phyloP scores from a whole-genome alignment of 2,329 filamentous ascomycete genomes.

The Trichoderma guizhouense region DNA sequence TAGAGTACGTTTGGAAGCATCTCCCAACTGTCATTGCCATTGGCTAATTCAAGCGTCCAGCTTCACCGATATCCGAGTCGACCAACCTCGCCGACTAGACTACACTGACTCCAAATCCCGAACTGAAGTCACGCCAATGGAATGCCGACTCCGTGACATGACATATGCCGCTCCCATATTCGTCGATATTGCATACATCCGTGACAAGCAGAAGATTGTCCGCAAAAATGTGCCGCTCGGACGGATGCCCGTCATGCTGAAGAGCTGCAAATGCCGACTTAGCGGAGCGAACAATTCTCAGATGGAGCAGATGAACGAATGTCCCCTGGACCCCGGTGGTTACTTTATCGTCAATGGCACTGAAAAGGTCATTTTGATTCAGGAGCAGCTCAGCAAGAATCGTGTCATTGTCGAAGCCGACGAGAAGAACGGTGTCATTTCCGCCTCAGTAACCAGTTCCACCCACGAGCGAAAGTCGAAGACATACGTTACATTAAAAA shows the following conservation, averaged over 20 bases:
- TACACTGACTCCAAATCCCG: constrained; percentile 67
- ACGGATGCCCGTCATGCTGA: constrained; percentile 93
- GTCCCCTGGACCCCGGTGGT: constrained; percentile 89
- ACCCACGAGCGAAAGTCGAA: constrained; percentile 98
- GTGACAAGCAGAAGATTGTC: constrained; percentile 72
- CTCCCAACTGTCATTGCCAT: background rate
- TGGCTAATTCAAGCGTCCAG: constrained; percentile 28
- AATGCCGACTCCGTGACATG: constrained; percentile 93
- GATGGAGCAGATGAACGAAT: constrained; percentile 93
- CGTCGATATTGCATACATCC: constrained; percentile 86
- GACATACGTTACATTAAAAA: constrained; percentile 92
- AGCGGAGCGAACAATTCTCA: constrained; percentile 77
- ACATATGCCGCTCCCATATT: constrained; percentile 96
- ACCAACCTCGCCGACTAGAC: constrained; percentile 74
- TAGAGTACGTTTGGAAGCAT: constrained; percentile 54
- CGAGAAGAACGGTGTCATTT: constrained; percentile 86
- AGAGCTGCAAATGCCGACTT: constrained; percentile 89
- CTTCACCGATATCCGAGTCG: constrained; percentile 86
- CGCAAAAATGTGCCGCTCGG: constrained; percentile 78
- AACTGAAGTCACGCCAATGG: constrained; percentile 83
- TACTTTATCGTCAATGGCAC: constrained; percentile 98
- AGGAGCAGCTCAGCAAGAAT: constrained; percentile 99
- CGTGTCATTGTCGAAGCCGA: constrained; percentile 95
- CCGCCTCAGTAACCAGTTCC: constrained; percentile 94
- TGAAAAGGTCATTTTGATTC: constrained; percentile 97